Base-by-base conservation (phyloP, 1,284 basidiomycete species). In the Microbotryum lychnidis-dioicae region DNA sequence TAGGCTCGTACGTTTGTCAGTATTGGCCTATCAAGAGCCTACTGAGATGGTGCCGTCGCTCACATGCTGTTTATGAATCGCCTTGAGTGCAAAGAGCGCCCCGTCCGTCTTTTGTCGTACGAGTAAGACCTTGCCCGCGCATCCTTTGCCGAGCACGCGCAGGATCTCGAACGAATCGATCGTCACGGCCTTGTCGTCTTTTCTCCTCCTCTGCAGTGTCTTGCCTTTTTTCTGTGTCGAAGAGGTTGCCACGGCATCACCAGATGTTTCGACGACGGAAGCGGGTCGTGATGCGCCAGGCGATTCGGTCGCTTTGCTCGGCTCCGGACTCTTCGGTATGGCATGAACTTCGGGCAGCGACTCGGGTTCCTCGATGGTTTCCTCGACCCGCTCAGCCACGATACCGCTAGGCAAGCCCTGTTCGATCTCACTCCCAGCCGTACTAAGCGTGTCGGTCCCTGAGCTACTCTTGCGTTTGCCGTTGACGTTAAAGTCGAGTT, bases 91-190 rank as follows among this genome's bases (percentile, higher is more conserved):
- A 75, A 87, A 92, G 55, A 94, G 77, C 60, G 84, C 82, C 49
- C 81, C 71, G 21, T 84, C 83, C 16, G 78, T 77, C 75, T 86
- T 87, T 74, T 92, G 84, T 71, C 84, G 58, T 14, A 66, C 61
- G 54, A 69, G 54, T 9, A 67, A 68, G 21, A 80, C 80, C 76
- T 94, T 93, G 55, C 92, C 93, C 2, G 93, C 92, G 72, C 92
- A 97, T 1, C 93, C 94, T 77, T 93, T 96, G 18, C 93, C 93
- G 8, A 97, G 79, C 21, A 97, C 93, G 27, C 91, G 83, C 80
- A 96, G 87, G 82, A 97, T 89, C 77, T 97, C 90, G 75, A 97
- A 97, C 77, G 97, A 92, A 70, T 91, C 83, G 63, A 97, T 81
- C 27, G 62, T 58, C 23, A 68, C 51, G 1, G 49, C 29, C 9